Evolutionary conservation across 495 filamentous ascomycete genomes (phyloP).

Genomic region (Trichoderma virens): DNA sequence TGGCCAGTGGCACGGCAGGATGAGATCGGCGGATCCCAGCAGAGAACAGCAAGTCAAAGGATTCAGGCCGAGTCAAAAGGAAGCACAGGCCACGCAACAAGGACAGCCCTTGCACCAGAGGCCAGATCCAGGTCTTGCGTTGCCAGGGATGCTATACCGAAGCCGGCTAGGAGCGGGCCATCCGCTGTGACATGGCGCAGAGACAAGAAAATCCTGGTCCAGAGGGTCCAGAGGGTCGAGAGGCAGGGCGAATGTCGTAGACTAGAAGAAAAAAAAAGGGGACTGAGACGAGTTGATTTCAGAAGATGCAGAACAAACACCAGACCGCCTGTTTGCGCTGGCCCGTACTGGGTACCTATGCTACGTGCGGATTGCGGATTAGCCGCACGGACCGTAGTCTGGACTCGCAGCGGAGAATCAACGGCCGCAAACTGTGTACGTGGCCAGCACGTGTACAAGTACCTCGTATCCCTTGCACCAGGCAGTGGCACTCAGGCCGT

Average conservation of each 20-base stretch:
- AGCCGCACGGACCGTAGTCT: not conserved
- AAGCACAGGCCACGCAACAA: not conserved
- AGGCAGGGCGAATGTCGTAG: not conserved
- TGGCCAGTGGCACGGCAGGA: no score
- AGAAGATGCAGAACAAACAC: not conserved
- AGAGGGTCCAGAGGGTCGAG: not conserved
- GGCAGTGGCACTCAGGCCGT: not conserved
- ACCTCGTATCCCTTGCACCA: not conserved
- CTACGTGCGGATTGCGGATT: not conserved
- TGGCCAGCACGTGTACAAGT: conserved; percentile 1
- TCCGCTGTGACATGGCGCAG: not conserved
- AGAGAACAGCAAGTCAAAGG: not conserved
- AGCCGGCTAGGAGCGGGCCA: conserved; percentile 3
- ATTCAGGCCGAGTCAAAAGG: conserved; percentile 1
- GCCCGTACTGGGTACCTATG: not conserved
- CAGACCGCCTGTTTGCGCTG: not conserved
- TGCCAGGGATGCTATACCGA: not conserved
- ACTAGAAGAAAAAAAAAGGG: not conserved
- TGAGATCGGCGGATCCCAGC: conserved; percentile 1
- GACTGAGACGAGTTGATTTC: no score
- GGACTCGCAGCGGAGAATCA: not conserved
- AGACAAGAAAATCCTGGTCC: not conserved
- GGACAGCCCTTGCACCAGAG: not conserved
- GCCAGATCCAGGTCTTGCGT: not conserved
- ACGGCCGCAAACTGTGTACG: conserved; percentile 6